Evolutionary conservation across 1,284 basidiomycete species (phyloP).

Genomic region (Trichosporon sp.): DNA sequence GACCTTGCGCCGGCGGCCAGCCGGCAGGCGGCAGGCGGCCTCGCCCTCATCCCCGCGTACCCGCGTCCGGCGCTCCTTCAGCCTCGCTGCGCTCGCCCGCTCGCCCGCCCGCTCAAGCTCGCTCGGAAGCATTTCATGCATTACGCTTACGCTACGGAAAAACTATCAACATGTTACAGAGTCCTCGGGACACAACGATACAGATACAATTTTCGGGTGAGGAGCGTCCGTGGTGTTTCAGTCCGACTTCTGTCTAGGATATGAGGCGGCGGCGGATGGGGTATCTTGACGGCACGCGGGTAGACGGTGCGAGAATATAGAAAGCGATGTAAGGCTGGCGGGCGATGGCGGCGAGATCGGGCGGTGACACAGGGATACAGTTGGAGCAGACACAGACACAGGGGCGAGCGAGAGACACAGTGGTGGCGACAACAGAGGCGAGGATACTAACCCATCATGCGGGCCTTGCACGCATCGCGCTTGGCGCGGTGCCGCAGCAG

Average conservation of each 20-base stretch:
- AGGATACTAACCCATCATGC: constrained; percentile 5
- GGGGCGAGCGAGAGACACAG: neutral
- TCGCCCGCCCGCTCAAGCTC: no score
- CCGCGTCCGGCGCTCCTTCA: no score
- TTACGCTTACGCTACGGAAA: neutral
- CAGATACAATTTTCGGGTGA: neutral
- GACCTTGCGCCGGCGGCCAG: no score
- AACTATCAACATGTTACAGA: neutral
- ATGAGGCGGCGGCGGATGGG: neutral
- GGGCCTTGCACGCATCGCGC: constrained; percentile 22
- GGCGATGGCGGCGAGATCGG: neutral
- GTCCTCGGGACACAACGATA: neutral
- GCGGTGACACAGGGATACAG: neutral
- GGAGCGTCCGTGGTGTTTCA: neutral
- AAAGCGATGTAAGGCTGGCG: neutral
- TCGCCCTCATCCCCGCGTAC: no score
- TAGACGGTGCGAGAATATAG: neutral
- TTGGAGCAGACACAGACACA: neutral
- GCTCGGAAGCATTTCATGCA: neutral
- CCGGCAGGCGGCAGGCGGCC: no score
- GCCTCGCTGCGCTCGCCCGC: no score
- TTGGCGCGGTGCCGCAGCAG: constrained; percentile 23
- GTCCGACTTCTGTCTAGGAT: neutral
- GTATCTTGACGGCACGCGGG: neutral
- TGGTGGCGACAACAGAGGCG: neutral